phyloP scores from a whole-genome alignment of 2,329 filamentous ascomycete genomes.

The Macrophomina phaseolina region DNA sequence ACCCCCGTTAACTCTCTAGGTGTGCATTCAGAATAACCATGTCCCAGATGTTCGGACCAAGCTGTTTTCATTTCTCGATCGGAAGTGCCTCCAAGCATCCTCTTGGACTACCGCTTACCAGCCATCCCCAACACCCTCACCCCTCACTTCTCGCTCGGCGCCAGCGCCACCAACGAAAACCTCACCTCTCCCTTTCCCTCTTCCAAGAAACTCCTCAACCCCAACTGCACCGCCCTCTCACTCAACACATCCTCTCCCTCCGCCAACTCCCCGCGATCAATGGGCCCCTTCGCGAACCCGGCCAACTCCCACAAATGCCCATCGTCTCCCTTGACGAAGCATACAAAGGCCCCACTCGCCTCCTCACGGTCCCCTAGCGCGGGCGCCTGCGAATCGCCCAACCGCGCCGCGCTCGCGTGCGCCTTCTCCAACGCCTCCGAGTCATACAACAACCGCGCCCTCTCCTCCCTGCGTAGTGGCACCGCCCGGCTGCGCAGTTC shows the following conservation, averaged over 20 bases:
- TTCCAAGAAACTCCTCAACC: slow-evolving; percentile 47
- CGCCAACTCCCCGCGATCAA: slow-evolving; percentile 49
- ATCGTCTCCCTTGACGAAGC: slow-evolving; percentile 54
- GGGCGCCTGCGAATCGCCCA: slow-evolving; percentile 49
- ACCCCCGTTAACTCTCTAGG: no score
- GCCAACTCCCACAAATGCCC: slow-evolving; percentile 56
- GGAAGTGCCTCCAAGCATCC: no score
- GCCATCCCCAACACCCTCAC: neutral
- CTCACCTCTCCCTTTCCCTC: slow-evolving; percentile 45
- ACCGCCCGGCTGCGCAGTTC: slow-evolving; percentile 51
- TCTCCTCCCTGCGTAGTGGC: slow-evolving; percentile 50
- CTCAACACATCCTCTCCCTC: slow-evolving; percentile 54
- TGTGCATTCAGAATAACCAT: no score
- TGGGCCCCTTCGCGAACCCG: slow-evolving; percentile 47
- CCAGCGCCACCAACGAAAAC: slow-evolving; percentile 54
- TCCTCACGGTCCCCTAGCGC: slow-evolving; percentile 33
- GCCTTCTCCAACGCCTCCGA: slow-evolving; percentile 51
- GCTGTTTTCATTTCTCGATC: no score
- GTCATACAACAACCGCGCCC: slow-evolving; percentile 60
- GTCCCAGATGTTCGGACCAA: no score
- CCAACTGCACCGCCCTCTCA: slow-evolving; percentile 48
- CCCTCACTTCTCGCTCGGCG: slow-evolving; percentile 30
- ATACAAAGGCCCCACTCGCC: slow-evolving; percentile 51
- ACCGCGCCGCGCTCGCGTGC: slow-evolving; percentile 49
- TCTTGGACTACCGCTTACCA: no score